Percentiles rank a stretch among this genome's conserved stretches.
These are phyloP conservation scores for Fusarium armeniacum DNA, from an alignment of 2,329 filamentous ascomycete genomes.

Conservation along the genomic window DNA sequence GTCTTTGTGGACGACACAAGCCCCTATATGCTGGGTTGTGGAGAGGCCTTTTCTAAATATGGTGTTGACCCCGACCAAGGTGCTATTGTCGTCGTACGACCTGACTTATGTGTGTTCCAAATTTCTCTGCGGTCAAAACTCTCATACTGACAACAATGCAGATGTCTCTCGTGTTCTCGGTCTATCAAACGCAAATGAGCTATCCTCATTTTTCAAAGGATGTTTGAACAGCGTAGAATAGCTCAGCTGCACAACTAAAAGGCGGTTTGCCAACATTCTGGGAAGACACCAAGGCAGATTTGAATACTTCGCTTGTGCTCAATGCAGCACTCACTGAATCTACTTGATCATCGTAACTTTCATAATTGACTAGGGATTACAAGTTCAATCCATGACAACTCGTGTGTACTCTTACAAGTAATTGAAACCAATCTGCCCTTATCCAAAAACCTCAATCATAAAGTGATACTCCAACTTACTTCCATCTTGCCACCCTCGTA, in stretches of 20 bases:
- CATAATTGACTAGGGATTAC: background rate
- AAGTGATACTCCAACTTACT: conserved; percentile 69
- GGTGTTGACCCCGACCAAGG: conserved; percentile 29
- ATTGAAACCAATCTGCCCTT: background rate
- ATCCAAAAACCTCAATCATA: conserved; percentile 70
- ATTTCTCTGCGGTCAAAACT: accelerated
- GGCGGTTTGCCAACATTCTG: no score
- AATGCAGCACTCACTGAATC: background rate
- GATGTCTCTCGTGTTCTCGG: conserved; percentile 26
- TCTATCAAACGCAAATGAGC: background rate
- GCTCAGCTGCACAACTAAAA: background rate
- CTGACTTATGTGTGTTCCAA: conserved; percentile 37
- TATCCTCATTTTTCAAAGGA: conserved; percentile 14
- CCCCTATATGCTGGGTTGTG: conserved; percentile 32
- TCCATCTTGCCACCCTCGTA: conserved; percentile 65
- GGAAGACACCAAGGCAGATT: no score
- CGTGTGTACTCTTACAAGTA: background rate
- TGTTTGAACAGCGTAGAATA: conserved; percentile 1
- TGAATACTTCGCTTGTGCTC: background rate
- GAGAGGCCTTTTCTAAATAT: conserved; percentile 23
- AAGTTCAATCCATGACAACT: background rate
- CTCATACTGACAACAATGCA: background rate
- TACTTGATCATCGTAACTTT: background rate
- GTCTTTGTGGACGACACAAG: conserved; percentile 37
- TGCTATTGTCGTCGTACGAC: conserved; percentile 34